phyloP scores from a whole-genome alignment of 768 basidiomycete species.

The Hortiboletus campestris region DNA sequence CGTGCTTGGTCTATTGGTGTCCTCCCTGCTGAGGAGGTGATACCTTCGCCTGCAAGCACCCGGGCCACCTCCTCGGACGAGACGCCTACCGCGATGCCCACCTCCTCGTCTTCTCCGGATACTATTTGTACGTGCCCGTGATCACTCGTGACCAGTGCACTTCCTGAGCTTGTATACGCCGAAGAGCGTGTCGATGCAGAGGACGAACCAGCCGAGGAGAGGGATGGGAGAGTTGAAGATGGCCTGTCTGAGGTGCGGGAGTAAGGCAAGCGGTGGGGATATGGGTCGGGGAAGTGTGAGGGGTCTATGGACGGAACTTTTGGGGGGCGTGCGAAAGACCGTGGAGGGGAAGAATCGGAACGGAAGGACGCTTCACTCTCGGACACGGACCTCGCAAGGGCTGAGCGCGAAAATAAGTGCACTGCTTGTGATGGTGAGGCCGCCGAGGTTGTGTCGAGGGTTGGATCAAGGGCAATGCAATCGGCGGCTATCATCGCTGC shows the following conservation, averaged over 20 bases:
- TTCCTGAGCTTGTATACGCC: slow-evolving; percentile 73
- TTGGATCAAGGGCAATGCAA: slow-evolving; percentile 5
- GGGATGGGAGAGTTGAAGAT: slow-evolving; percentile 49
- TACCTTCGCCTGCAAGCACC: slow-evolving; percentile 54
- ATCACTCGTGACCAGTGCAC: slow-evolving; percentile 58
- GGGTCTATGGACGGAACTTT: slow-evolving; percentile 55
- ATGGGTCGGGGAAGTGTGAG: slow-evolving; percentile 68
- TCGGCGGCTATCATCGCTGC: slow-evolving; percentile 22
- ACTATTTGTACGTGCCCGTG: slow-evolving; percentile 65
- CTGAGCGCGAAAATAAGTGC: slow-evolving; percentile 31
- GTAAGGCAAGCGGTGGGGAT: slow-evolving; percentile 57
- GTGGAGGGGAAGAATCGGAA: slow-evolving; percentile 36
- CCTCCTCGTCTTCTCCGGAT: slow-evolving; percentile 56
- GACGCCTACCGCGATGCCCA: slow-evolving; percentile 53
- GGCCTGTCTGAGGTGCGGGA: slow-evolving; percentile 34
- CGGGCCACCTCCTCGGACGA: slow-evolving; percentile 65
- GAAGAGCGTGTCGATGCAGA: slow-evolving; percentile 73
- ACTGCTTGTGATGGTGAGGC: slow-evolving; percentile 24
- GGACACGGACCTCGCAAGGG: slow-evolving; percentile 39
- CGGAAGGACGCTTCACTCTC: slow-evolving; percentile 40
- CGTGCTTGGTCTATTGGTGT: slow-evolving; percentile 60
- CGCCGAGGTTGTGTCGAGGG: slow-evolving; percentile 17
- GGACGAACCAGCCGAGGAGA: slow-evolving; percentile 71
- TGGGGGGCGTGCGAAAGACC: slow-evolving; percentile 42
- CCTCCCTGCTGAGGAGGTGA: slow-evolving; percentile 44